These are phyloP conservation scores for Cornus florida DNA, from an alignment of 148 eudicot genomes.

Conservation along the genomic window DNA sequence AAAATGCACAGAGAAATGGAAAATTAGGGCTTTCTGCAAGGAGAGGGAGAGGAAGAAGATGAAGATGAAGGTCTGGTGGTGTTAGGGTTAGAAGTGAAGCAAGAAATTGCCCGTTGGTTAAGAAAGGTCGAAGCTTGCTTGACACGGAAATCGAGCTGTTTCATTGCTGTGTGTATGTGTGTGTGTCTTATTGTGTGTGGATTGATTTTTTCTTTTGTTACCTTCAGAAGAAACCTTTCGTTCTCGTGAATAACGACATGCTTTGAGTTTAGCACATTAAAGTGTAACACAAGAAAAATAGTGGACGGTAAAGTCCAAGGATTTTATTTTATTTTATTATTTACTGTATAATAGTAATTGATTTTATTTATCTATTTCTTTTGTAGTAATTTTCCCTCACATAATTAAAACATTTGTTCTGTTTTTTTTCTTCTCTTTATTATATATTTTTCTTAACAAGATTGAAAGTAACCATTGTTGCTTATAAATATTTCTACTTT, in stretches of 20 bases:
- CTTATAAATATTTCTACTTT: too few relatives aligned
- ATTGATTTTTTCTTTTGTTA: background rate
- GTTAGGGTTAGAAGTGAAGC: conserved; percentile 13
- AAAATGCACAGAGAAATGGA: background rate
- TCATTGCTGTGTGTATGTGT: background rate
- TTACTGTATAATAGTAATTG: too few relatives aligned
- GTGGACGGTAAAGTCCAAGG: too few relatives aligned
- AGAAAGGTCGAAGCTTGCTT: conserved; percentile 29
- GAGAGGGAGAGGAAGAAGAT: background rate
- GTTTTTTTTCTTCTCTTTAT: too few relatives aligned
- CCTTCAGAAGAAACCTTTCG: background rate
- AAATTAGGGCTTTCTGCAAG: conserved; percentile 1
- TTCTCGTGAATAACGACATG: background rate
- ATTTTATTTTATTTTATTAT: too few relatives aligned
- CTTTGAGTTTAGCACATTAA: background rate
- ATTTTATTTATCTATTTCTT: too few relatives aligned
- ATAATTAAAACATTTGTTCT: too few relatives aligned
- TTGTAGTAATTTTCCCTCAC: too few relatives aligned
- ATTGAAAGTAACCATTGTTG: too few relatives aligned
- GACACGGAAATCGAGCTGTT: conserved; percentile 21
- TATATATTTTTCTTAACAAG: too few relatives aligned
- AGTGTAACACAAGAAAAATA: too few relatives aligned
- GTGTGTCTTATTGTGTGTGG: too few relatives aligned
- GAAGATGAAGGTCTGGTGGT: background rate
- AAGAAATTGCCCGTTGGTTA: conserved; percentile 24